Base-by-base conservation (phyloP, 331 rosid genomes). In the Cydonia oblonga region DNA sequence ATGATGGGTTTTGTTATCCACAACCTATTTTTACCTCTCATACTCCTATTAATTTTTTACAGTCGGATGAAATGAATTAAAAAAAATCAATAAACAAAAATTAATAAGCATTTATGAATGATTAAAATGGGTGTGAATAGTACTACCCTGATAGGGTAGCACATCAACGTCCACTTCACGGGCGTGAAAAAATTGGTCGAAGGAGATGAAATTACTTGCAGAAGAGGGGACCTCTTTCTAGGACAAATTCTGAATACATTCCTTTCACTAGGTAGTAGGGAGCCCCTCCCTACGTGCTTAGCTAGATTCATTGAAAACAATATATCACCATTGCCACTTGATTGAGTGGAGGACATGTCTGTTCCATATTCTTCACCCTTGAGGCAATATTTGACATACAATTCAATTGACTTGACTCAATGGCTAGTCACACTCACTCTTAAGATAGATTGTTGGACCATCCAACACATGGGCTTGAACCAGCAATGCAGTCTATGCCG, bases 391-490 rank as follows among this genome's bases (percentile, higher is more conserved):
- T 51, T 49, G 56, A 49, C 56, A 49, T 6, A 49, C 67, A 28
- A 62, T 20, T 62, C 42, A 62, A 20, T 40, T 40, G 5, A 11
- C 5, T 62, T 2, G 60, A 44, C 14, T 44, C 62, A 5, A 5
- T 19, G 54, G 54, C 20, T 1, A 46, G 24, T 44, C 61, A 42
- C 10, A 4, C 9, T 32, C 10, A 4, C 9, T 32, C 11, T 58
- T 58, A 12, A 25, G 33, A 44, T 22, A 23, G 22, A 56, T 29
- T 18, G 54, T 20, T 79, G 83, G 76, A 79, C 83, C 79, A 68
- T 35, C 5, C 16, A 16, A 29, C 42, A 63, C 40, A 69, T 24
- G 77, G 80, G 52, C 73, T 69, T 42, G 35, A 29, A 30, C 71
- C 12, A 26, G 22, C 56, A 51, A 18, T 51, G 22, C 56, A 2